Evolutionary conservation across 768 basidiomycete species (phyloP), one percentile per base, ranked within the genome.

Genomic region (Suillus hirtellus): DNA sequence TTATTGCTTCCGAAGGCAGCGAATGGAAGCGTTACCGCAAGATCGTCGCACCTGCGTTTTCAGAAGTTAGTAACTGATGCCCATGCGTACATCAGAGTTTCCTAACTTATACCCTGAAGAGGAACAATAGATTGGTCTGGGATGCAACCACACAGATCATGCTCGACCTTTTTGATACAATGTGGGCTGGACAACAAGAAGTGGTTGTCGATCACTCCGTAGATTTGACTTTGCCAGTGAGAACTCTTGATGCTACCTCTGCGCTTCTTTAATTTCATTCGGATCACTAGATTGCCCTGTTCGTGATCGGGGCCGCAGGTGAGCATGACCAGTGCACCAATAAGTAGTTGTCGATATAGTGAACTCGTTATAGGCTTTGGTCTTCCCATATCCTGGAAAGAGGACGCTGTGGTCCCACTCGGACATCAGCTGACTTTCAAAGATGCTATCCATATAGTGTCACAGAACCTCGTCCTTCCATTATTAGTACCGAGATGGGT

Each of bases 21-120:
- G 79, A 84, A 63, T 90, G 88, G 88, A 87, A 87, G 71, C 81
- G 81, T 37, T 87, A 86, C 65, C 75, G 87, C 53, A 86, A 84
- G 70, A 81, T 89, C 47, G 76, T 82, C 19, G 85, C 85, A 1
- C 86, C 87, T n/a, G 82, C 86, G 0, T 89, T 89, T 70, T 84
- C 85, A 71, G 74, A 64, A 62, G 69, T 52, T 46, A 61, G 37
- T 55, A 60, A 19, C 60, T 31, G 12, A 35, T 19, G 34, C 17
- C 59, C 11, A 40, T 15, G 44, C 11, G 15, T 21, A 31, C 24
- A 27, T 40, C 34, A 14, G 8, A 42, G 17, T 34, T 43, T 14
- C 15, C 52, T 52, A 42, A 44, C 12, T 50, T 6, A 14, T 24
- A 14, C 21, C 14, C 27, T 37, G 24, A 47, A 71, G 70, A 60